Base-by-base conservation (phyloP, 768 basidiomycete species). In the Paxillus ammoniavirescens region DNA sequence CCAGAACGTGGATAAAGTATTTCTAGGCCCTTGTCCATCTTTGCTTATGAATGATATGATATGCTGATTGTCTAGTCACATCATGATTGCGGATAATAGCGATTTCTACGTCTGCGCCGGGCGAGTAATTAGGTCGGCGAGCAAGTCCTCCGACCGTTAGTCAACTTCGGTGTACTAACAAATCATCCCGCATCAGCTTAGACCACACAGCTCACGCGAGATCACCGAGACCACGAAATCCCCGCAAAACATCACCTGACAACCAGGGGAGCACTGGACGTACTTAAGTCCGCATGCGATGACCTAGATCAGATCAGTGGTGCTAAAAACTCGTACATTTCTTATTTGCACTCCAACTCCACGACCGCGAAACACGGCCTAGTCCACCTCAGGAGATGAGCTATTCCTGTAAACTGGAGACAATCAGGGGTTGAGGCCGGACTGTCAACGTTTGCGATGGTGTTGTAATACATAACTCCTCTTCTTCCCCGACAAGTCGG, bases 231-330 rank as follows among this genome's bases (percentile, higher is more conserved):
- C 53, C 55, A 14, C 38, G 41, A n/a, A 52, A 64, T 54, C 59
- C n/a, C 62, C 62, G 50, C 59, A 35, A 26, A 15, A 37, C 23
- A 17, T 8, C 7, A 15, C 47, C 41, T 58, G 51, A 45, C 50
- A 45, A 55, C 37, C 51, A 38, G 44, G 49, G 51, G 9, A 33
- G 44, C 44, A n/a, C 33, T 30, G 21, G 28, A 41, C 38, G 23
- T 38, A 46, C 46, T 50, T 50, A 60, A 53, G 50, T 51, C 61
- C 61, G 61, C 15, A 30, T 52, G 53, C 18, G 13, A 42, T 51
- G 47, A 50, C 43, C 48, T 33, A 21, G 42, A 56, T 62, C 44
- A 40, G 10, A 52, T 47, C 35, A 41, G 26, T 49, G 43, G 26
- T 35, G 7, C 45, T 36, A 30, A 21, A 3, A 26, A 26, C 18